Conservation (phyloP, 2,329 filamentous ascomycete species). For the Penicillium concentricum region DNA sequence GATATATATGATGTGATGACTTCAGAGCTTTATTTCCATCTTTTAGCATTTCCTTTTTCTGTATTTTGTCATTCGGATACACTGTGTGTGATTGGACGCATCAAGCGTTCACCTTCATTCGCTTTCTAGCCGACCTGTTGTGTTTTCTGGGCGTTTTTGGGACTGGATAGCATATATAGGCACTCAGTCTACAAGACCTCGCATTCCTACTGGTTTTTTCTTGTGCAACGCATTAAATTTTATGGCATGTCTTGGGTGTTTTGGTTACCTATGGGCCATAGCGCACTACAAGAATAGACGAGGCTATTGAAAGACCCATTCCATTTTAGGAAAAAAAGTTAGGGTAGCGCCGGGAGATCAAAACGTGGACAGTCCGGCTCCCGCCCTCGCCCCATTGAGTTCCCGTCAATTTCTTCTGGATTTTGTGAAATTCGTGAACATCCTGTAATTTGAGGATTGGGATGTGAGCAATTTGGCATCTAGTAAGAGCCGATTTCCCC, state of each 20-base stretch:
- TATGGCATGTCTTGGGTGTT: not conserved
- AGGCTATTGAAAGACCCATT: not conserved
- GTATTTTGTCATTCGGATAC: not conserved
- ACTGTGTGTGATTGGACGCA: not conserved
- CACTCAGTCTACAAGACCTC: not conserved
- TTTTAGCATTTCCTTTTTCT: not conserved
- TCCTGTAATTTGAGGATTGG: not conserved
- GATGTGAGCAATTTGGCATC: not conserved
- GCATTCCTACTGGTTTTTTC: not conserved
- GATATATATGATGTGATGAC: constrained; percentile 11
- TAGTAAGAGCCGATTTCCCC: not conserved
- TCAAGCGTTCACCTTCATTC: not conserved
- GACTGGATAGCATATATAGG: not conserved
- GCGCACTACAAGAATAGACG: constrained; percentile 1
- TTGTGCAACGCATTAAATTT: not conserved
- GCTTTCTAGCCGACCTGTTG: not conserved
- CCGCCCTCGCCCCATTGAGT: not conserved
- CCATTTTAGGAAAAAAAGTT: not conserved
- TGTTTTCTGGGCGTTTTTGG: not conserved
- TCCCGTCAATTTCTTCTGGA: too few species aligned
- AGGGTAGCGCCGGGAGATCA: not conserved
- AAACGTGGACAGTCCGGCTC: not conserved
- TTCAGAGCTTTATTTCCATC: not conserved
- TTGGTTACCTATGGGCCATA: not conserved
- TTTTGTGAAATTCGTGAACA: not conserved